Base-by-base conservation (phyloP, 768 basidiomycete genomes). In the Pulveroboletus sp. region DNA sequence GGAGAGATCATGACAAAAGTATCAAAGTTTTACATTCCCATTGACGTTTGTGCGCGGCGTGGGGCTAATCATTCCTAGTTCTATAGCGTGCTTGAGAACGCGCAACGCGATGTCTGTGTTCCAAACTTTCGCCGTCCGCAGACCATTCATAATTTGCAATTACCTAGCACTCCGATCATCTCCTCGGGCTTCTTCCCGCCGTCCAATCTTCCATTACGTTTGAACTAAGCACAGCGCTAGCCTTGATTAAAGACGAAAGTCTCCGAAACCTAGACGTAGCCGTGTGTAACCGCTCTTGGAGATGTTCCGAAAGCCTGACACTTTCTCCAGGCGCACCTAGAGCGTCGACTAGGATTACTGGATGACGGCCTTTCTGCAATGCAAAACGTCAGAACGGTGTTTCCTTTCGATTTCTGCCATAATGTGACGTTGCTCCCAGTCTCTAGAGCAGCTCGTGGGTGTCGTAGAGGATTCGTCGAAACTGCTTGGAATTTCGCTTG, bases 401-500 rank as follows among this genome's bases (percentile, higher is more conserved):
- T 42, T n/a, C 27, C 55, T 52, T 59, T 62, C 39, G 1, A 24
- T 7, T 9, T 36, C 11, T 47, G 56, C 9, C 44, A 50, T 30
- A 8, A 41, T 43, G 59, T 56, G 62, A 71, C 32, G 45, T 48
- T 35, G 36, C 13, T 27, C 7, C 3, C 30, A 66, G 64, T 60
- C 58, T 21, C 35, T 66, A 24, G 54, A 51, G n/a, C 57, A 54
- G 27, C 48, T 67, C 7, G 37, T 46, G 36, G 45, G 43, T 8
- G 40, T 60, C 32, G 24, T 58, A 26, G 53, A 54, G 21, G 52
- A 57, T 21, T 61, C 70, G 4, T 57, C 69, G 4, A 54, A 48
- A 15, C 49, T 67, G 18, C 59, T 78, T 8, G 65, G 71, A 27
- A 54, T 51, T 14, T 69, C 70, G 6, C 47, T 66, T 21, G 54